phyloP scores from a whole-genome alignment of 2,329 filamentous ascomycete species.

The Cordyceps tenuipes region DNA sequence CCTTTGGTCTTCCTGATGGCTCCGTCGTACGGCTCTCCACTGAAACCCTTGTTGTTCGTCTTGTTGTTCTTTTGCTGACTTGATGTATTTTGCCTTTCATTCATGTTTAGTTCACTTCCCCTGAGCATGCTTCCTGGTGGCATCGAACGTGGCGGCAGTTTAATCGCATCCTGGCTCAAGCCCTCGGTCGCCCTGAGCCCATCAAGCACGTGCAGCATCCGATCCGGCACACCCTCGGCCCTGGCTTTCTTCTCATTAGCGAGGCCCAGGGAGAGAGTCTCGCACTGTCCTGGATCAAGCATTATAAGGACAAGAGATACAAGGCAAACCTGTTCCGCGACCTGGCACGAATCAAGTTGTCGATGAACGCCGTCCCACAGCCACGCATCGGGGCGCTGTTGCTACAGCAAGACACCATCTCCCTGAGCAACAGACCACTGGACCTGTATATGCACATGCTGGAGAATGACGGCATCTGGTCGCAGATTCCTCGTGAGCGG shows the following conservation, averaged over 20 bases:
- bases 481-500: conserved; percentile 21
- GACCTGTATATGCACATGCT: conserved; percentile 23
- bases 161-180: neutral
- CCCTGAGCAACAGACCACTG: conserved; percentile 26
- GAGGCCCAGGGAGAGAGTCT: neutral
- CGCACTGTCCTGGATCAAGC: neutral
- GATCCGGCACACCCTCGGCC: neutral
- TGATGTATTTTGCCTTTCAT: neutral
- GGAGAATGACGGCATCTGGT: conserved; percentile 26
- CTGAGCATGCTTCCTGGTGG: neutral
- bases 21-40: conserved; percentile 5
- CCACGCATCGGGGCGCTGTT: conserved; percentile 11
- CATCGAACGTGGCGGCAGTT: neutral
- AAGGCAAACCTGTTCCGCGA: conserved; percentile 18
- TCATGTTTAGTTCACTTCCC: neutral
- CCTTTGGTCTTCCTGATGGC: conserved; percentile 21
- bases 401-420: conserved; percentile 19
- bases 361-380: conserved; percentile 18
- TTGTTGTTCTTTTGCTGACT: neutral
- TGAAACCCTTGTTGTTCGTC: neutral
- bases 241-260: neutral
- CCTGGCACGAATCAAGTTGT: conserved; percentile 20
- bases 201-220: neutral
- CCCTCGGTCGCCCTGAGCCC: neutral
- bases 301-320: conserved; percentile 14